These are phyloP conservation scores for Argentina anserina DNA, from an alignment of 306 rosid species.

Conservation along the genomic window DNA sequence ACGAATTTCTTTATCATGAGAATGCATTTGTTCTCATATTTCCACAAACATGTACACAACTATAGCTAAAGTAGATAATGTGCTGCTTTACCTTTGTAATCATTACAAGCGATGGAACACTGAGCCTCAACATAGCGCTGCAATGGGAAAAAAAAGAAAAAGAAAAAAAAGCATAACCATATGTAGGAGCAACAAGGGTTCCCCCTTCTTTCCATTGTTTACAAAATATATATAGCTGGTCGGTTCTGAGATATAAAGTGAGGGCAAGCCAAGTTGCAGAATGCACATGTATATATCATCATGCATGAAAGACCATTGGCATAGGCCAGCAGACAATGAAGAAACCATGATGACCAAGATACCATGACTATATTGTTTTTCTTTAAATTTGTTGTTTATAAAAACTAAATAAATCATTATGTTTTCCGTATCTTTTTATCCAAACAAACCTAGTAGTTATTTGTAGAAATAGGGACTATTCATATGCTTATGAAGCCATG, in stretches of 20 bases:
- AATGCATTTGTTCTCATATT: not conserved
- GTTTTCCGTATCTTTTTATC: not conserved
- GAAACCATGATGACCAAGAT: not conserved
- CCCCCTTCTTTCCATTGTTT: not conserved
- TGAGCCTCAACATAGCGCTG: conserved; percentile 99
- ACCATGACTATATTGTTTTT: not conserved
- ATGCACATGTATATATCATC: not conserved
- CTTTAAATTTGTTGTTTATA: too few relatives aligned
- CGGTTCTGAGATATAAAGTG: not conserved
- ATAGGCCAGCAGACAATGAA: not conserved
- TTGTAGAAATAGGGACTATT: not conserved
- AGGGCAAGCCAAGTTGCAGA: not conserved
- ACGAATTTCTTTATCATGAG: not conserved
- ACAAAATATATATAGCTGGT: not conserved
- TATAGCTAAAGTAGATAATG: not conserved
- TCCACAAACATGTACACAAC: not conserved
- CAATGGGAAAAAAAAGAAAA: conserved; percentile 21
- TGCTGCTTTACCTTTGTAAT: conserved; percentile 72
- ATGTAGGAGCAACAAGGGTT: not conserved
- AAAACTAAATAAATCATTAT: too few relatives aligned
- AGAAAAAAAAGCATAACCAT: not conserved
- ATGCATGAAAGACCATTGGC: not conserved
- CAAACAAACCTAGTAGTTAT: not conserved
- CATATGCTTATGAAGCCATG: not conserved
- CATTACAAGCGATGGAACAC: conserved; percentile 84